A percentile compares a stretch with the other conserved stretches of the same genome.
Evolutionary conservation across 1,284 basidiomycete genomes (phyloP).

Genomic region (Fomitiporia mediterranea): DNA sequence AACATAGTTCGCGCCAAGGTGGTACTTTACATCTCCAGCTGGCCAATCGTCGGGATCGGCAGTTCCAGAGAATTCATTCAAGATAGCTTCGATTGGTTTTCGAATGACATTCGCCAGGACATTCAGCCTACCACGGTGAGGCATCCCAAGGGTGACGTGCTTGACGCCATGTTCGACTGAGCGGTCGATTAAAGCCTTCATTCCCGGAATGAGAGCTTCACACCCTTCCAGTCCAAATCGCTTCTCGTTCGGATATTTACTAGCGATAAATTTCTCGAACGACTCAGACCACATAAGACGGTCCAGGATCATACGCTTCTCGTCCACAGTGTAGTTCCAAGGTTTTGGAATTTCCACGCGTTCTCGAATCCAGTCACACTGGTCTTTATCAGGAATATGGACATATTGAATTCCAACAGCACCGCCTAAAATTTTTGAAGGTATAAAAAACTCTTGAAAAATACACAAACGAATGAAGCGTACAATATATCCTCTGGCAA

Average conservation of each 20-base stretch:
- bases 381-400: conserved; percentile 97
- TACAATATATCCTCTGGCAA: conserved; percentile 94
- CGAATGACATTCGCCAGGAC: conserved; percentile 98
- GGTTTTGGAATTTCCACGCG: conserved; percentile 95
- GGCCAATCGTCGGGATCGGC: conserved; percentile 68
- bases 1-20: conserved; percentile 98
- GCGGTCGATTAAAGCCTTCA: conserved; percentile 98
- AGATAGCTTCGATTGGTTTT: conserved; percentile 96
- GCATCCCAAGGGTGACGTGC: conserved; percentile 98
- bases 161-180: conserved; percentile 96
- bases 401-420: conserved; percentile 96
- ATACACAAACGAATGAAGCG: conserved; percentile 29
- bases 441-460: conserved; percentile 9
- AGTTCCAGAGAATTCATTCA: conserved; percentile 92
- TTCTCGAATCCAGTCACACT: conserved; percentile 99
- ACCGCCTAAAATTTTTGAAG: conserved; percentile 54
- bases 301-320: conserved; percentile 99
- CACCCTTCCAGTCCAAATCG: conserved; percentile 99
- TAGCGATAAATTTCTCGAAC: conserved; percentile 98
- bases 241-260: conserved; percentile 99
- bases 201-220: conserved; percentile 96
- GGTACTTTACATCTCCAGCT: conserved; percentile 99
- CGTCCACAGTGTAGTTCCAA: conserved; percentile 98
- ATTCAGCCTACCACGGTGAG: conserved; percentile 97
- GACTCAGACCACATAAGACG: conserved; percentile 99